phyloP scores from a whole-genome alignment of 257 asterid genomes.

The Coffea canephora region DNA sequence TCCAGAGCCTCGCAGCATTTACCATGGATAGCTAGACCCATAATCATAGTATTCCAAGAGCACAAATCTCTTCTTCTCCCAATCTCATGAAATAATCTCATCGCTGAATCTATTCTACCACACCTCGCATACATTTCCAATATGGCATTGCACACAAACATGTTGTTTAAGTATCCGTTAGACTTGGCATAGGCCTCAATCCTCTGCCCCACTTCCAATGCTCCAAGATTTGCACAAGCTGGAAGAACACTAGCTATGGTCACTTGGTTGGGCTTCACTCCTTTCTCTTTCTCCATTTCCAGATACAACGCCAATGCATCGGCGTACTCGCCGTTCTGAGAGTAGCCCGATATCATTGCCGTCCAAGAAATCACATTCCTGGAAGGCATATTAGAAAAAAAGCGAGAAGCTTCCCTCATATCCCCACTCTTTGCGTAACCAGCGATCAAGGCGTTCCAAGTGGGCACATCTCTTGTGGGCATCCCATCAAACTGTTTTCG shows the following conservation, averaged over 20 bases:
- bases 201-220: slow-evolving; percentile 71
- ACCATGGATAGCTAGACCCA: slow-evolving; percentile 84
- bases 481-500: slow-evolving; percentile 59
- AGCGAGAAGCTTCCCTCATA: slow-evolving; percentile 54
- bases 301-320: slow-evolving; percentile 61
- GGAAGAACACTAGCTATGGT: slow-evolving; percentile 90
- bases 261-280: slow-evolving; percentile 67
- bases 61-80: slow-evolving; percentile 60
- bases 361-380: slow-evolving; percentile 85
- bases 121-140: slow-evolving; percentile 75
- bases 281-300: slow-evolving; percentile 60
- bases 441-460: slow-evolving; percentile 77
- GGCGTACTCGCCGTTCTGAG: slow-evolving; percentile 67
- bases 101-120: slow-evolving; percentile 67
- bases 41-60: slow-evolving; percentile 80
- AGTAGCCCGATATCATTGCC: slow-evolving; percentile 65
- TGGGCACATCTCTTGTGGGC: slow-evolving; percentile 50
- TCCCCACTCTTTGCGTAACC: slow-evolving; percentile 61
- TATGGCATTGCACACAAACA: slow-evolving; percentile 63
- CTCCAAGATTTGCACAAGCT: slow-evolving; percentile 87
- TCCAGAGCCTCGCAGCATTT: slow-evolving; percentile 55
- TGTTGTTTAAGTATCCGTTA: slow-evolving; percentile 50
- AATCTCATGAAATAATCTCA: slow-evolving; percentile 59
- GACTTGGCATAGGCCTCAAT: slow-evolving; percentile 70
- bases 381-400: slow-evolving; percentile 57